A percentile compares a stretch with the other conserved stretches of the same genome.
Evolutionary conservation across 2,329 filamentous ascomycete genomes (phyloP).

Genomic region (Alternaria alternata): DNA sequence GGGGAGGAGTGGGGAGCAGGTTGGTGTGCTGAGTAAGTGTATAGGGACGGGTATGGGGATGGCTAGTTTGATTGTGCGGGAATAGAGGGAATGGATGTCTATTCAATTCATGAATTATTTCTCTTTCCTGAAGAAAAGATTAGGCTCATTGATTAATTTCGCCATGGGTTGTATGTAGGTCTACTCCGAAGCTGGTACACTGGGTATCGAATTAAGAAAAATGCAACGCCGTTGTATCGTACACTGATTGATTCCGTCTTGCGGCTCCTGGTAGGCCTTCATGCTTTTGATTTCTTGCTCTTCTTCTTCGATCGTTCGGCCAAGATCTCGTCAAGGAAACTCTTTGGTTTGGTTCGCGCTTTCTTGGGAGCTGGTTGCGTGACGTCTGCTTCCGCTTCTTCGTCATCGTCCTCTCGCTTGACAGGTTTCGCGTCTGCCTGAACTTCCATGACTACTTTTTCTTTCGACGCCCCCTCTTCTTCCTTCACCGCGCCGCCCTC

Average conservation of each 20-base stretch:
- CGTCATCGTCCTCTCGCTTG: slow-evolving; percentile 16
- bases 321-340: slow-evolving; percentile 64
- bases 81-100: slow-evolving; percentile 36
- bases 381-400: slow-evolving; percentile 3
- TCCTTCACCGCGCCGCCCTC: neutral
- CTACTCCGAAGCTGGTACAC: too few species aligned
- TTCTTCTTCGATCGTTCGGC: slow-evolving; percentile 61
- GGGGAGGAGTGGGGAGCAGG: slow-evolving; percentile 71
- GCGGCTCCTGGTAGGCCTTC: too few species aligned
- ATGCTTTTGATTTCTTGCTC: slow-evolving; percentile 44
- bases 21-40: slow-evolving; percentile 93
- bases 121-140: neutral
- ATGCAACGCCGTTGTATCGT: neutral
- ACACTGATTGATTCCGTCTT: too few species aligned
- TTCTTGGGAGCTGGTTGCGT: slow-evolving; percentile 25
- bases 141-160: too few species aligned
- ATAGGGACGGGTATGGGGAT: slow-evolving; percentile 63
- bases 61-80: slow-evolving; percentile 61
- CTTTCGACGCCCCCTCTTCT: neutral
- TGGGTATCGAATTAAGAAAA: neutral
- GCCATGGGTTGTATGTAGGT: too few species aligned
- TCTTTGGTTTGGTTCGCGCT: slow-evolving; percentile 52
- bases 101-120: neutral
- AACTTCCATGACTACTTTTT: neutral
- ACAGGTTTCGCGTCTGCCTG: slow-evolving; percentile 6